Evolutionary conservation across 1,139 yeast species (phyloP).

Genomic region (Taphrina betulina): DNA sequence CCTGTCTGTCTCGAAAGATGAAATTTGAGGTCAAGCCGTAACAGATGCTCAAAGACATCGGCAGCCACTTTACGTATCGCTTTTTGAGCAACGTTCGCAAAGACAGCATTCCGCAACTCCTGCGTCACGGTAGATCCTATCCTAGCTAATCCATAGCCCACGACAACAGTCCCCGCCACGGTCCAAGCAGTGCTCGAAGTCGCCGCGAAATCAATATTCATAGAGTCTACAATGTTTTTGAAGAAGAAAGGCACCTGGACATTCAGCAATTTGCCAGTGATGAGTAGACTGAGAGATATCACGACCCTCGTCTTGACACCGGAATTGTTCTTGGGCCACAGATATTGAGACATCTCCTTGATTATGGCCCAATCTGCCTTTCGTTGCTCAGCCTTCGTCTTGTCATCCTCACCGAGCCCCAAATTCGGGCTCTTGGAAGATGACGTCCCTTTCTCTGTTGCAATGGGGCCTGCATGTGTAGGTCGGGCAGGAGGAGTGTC

Average conservation of each 20-base stretch:
- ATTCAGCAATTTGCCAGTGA: slow-evolving; percentile 73
- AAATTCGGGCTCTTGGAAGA: too few species aligned
- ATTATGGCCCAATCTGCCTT: slow-evolving; percentile 32
- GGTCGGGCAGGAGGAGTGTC: too few species aligned
- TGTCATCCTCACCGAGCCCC: slow-evolving; percentile 9
- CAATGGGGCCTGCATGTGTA: too few species aligned
- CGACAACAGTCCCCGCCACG: slow-evolving; percentile 67
- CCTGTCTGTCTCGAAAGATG: slow-evolving; percentile 93
- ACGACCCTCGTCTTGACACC: slow-evolving; percentile 73
- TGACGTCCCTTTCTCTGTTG: too few species aligned
- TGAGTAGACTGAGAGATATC: slow-evolving; percentile 66
- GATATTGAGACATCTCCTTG: slow-evolving; percentile 50
- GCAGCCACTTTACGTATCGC: slow-evolving; percentile 90
- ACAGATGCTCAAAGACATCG: slow-evolving; percentile 78
- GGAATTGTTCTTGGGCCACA: slow-evolving; percentile 81
- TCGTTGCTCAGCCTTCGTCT: slow-evolving; percentile 26
- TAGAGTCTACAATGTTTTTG: slow-evolving; percentile 81
- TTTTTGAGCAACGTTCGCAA: slow-evolving; percentile 91
- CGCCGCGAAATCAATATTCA: slow-evolving; percentile 84
- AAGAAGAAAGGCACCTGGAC: slow-evolving; percentile 96
- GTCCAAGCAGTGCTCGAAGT: slow-evolving; percentile 60
- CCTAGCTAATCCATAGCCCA: slow-evolving; percentile 88
- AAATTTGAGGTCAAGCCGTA: slow-evolving; percentile 83
- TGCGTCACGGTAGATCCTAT: slow-evolving; percentile 94
- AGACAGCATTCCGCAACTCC: slow-evolving; percentile 88